Evolutionary conservation across 2,329 filamentous ascomycete genomes (phyloP).

Genomic region (Colletotrichum sp.): DNA sequence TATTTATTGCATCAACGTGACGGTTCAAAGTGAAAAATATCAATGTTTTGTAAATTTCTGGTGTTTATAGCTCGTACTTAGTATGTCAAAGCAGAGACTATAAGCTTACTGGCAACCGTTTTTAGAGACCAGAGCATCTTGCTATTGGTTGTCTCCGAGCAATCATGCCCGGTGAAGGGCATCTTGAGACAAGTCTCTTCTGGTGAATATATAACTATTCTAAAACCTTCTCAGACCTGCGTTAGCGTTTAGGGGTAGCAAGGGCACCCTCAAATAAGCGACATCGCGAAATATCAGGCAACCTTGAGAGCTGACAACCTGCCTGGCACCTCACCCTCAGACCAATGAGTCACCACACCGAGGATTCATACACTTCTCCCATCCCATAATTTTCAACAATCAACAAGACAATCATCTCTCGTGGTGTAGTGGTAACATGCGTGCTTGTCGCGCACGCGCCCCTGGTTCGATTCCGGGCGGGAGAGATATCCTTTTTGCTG

Average conservation of each 20-base stretch:
- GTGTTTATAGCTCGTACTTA: not conserved
- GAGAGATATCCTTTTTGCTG: not conserved
- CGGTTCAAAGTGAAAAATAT: not conserved
- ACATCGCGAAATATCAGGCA: not conserved
- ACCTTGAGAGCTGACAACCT: not conserved
- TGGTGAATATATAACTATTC: not conserved
- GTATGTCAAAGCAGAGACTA: not conserved
- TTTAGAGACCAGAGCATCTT: too few relatives aligned
- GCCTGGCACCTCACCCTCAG: not conserved
- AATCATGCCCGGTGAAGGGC: not conserved
- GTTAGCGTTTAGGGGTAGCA: not conserved
- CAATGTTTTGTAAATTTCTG: not conserved
- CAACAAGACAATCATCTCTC: not conserved
- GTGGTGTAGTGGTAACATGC: not conserved
- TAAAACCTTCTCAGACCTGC: too few relatives aligned
- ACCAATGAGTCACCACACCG: not conserved
- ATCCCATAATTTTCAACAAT: not conserved
- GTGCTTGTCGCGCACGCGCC: not conserved
- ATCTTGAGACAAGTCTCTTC: not conserved
- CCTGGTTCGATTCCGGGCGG: not conserved
- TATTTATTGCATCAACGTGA: not conserved
- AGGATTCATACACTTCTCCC: not conserved
- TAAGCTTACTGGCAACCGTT: too few relatives aligned
- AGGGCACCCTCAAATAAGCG: not conserved
- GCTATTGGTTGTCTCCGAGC: not conserved